Evolutionary conservation across 2,329 filamentous ascomycete species (phyloP), one percentile per base, ranked within the genome.

Genomic region (Aspergillus quadricinctus): DNA sequence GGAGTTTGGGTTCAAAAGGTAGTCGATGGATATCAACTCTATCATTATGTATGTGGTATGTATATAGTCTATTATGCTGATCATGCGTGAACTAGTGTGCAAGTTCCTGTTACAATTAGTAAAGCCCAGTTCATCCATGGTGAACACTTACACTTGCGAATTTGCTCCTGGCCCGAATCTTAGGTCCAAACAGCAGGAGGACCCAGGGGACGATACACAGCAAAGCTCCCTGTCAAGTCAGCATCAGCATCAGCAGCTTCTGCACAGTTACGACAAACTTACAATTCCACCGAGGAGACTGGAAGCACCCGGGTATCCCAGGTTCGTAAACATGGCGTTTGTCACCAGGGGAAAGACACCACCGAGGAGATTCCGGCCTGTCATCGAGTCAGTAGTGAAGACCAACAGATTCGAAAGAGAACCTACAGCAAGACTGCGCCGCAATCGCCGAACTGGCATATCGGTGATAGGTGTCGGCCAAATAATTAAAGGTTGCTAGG

Each of bases 141-240:
- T 37, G 3, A 48, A 19, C 41, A 67, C 78, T 75, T 71, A 82
- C 83, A 69, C 80, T 82, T 4, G 91, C 91, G 74, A 96, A 88
- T 64, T 85, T 88, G 69, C 90, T 94, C 69, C 86, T 83, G 10
- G 83, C 81, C 28, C 92, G 80, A 60, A 97, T 96, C 61, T 69
- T 82, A 35, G 88, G 85, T 0, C 92, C 93, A 63, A 85, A 94
- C 31, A 94, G 84, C 0, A 92, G 83, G 52, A 97, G 72, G 0
- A 92, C 85, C 89, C 91, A 97, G 0, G 92, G 93, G n/a, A 96
- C 91, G 1, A 89, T 70, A 0, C 89, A 92, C 59, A 97, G 72
- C 1, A 82, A 55, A 2, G 78, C 77, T 2, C 81, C 82, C 69
- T 76, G 3, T 28, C 14, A 3, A 19, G n/a, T 23, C 23, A 23